Conservation (phyloP, 345 rosid species). For the Boechera retrofracta region DNA sequence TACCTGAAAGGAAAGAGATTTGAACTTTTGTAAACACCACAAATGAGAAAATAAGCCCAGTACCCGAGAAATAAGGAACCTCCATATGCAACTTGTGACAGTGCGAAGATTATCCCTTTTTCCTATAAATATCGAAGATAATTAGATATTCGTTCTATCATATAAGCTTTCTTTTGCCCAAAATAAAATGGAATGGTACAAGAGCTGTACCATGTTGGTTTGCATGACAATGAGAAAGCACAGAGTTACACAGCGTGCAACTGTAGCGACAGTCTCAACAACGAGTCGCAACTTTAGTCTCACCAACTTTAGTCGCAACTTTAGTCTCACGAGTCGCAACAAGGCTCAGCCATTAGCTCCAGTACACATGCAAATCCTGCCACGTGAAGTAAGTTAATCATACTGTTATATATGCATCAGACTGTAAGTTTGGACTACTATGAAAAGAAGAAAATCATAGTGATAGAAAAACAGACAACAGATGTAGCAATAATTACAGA, state of each 20-base stretch:
- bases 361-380: conserved; percentile 83
- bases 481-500: neutral
- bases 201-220: conserved; percentile 61
- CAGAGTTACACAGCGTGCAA: conserved; percentile 76
- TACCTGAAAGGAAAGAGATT: conserved; percentile 92
- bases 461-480: neutral
- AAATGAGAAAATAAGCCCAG: conserved; percentile 83
- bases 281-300: conserved; percentile 71
- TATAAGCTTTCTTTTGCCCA: neutral
- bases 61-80: conserved; percentile 75
- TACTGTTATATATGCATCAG: conserved; percentile 14
- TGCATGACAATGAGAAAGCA: conserved; percentile 67
- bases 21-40: conserved; percentile 50
- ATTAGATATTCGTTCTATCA: neutral
- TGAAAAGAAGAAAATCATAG: neutral
- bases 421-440: neutral
- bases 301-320: conserved; percentile 63
- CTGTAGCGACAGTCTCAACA: conserved; percentile 83
- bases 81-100: conserved; percentile 89
- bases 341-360: conserved; percentile 95
- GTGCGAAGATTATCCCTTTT: conserved; percentile 65
- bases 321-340: conserved; percentile 50
- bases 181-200: conserved; percentile 12
- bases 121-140: conserved; percentile 54
- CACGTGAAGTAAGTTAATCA: conserved; percentile 29